Conservation (phyloP, 129 eudicot genomes). For the Artemisia annua region DNA sequence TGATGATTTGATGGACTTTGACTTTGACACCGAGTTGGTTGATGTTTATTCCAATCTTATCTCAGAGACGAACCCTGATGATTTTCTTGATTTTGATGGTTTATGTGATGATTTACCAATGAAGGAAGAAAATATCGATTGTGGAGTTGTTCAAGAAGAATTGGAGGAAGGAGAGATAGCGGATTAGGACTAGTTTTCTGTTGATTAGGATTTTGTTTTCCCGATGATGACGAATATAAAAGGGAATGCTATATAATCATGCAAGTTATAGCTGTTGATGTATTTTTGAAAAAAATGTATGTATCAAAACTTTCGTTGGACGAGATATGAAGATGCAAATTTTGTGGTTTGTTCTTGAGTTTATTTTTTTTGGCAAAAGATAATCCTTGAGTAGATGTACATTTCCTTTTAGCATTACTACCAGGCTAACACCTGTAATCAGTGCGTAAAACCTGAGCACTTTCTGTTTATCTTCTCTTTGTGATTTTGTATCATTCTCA, state of each 20-base stretch:
- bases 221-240: background rate
- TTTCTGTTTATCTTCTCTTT: too few species aligned
- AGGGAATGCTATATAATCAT: background rate
- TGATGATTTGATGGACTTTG: conserved; percentile 45
- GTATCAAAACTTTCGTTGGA: conserved; percentile 3
- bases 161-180: conserved; percentile 91
- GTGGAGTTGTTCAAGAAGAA: conserved; percentile 38
- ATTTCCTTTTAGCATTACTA: too few species aligned
- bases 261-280: conserved; percentile 4
- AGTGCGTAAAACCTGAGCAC: too few species aligned
- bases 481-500: too few species aligned
- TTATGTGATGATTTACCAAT: conserved; percentile 32
- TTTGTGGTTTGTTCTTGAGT: background rate
- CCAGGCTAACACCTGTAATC: too few species aligned
- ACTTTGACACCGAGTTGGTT: conserved; percentile 49
- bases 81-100: conserved; percentile 63
- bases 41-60: conserved; percentile 52
- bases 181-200: conserved; percentile 20
- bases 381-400: background rate
- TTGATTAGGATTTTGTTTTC: background rate
- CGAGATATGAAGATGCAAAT: background rate
- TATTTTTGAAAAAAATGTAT: conserved; percentile 9
- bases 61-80: conserved; percentile 51
- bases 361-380: background rate
- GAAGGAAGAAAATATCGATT: conserved; percentile 6